Evolutionary conservation across 1,284 basidiomycete species (phyloP).

Genomic region (Cutaneotrichosporon curvatum): DNA sequence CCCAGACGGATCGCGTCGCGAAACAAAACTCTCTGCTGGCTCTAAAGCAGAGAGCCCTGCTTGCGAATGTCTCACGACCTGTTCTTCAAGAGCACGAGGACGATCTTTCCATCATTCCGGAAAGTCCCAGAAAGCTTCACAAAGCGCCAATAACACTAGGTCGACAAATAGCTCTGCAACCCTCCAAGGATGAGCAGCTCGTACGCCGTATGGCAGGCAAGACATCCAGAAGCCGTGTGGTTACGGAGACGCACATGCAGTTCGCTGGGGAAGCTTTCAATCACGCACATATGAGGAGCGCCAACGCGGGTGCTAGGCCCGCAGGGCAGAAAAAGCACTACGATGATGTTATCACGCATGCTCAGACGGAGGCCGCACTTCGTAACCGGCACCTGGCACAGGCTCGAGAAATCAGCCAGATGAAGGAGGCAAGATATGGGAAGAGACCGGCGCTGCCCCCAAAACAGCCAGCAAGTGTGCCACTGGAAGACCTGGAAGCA

Average conservation of each 20-base stretch:
- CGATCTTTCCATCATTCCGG: neutral
- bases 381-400: neutral
- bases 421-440: conserved; percentile 29
- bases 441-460: conserved; percentile 18
- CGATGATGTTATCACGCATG: conserved; percentile 16
- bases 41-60: no score
- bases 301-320: conserved; percentile 25
- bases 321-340: conserved; percentile 29
- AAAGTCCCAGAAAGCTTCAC: neutral
- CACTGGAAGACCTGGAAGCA: neutral
- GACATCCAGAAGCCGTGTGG: neutral
- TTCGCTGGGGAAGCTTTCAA: conserved; percentile 26
- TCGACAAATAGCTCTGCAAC: no score
- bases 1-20: neutral
- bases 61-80: neutral
- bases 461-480: conserved; percentile 12
- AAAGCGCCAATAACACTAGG: no score
- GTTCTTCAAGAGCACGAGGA: neutral
- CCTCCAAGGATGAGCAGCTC: no score
- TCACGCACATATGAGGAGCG: conserved; percentile 20
- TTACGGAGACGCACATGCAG: conserved; percentile 30
- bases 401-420: conserved; percentile 4
- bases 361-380: conserved; percentile 18
- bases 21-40: no score
- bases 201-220: neutral